A percentile compares a stretch with the other conserved stretches of the same genome.
Conservation (phyloP, 1,284 basidiomycete species). For the Ustanciosporium gigantosporum region DNA sequence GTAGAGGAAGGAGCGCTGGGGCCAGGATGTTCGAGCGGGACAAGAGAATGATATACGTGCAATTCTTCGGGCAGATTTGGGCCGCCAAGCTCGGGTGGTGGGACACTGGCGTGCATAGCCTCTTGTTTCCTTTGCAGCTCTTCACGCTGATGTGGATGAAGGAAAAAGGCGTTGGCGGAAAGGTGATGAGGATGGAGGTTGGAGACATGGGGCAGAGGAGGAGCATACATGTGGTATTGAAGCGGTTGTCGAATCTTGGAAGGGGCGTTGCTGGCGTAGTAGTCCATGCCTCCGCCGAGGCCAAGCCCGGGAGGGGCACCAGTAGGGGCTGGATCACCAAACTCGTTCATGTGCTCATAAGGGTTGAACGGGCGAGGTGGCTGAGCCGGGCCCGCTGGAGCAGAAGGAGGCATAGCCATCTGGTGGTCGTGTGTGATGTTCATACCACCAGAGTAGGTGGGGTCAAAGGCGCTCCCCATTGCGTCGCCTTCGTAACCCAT, state of each 20-base stretch:
- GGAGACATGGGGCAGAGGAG: conserved; percentile 66
- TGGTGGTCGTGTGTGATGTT: conserved; percentile 5
- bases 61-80: conserved; percentile 80
- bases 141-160: conserved; percentile 75
- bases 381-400: conserved; percentile 1
- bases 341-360: conserved; percentile 52
- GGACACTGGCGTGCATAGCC: conserved; percentile 66
- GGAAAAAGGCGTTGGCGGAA: conserved; percentile 66
- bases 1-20: conserved; percentile 24
- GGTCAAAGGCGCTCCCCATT: conserved; percentile 12
- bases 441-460: conserved; percentile 8
- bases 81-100: conserved; percentile 60
- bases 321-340: conserved; percentile 33
- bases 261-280: conserved; percentile 23
- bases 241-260: conserved; percentile 64
- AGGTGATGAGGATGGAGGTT: conserved; percentile 64
- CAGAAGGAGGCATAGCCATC: conserved; percentile 11
- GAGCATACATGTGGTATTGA: conserved; percentile 88
- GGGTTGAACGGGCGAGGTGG: conserved; percentile 37
- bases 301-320: conserved; percentile 32
- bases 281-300: conserved; percentile 34
- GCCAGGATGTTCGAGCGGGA: conserved; percentile 70
- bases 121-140: conserved; percentile 81
- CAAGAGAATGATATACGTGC: conserved; percentile 86
- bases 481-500: conserved; percentile 12